Evolutionary conservation across 768 basidiomycete genomes (phyloP).

Genomic region (Sporobolomyces phaffii): DNA sequence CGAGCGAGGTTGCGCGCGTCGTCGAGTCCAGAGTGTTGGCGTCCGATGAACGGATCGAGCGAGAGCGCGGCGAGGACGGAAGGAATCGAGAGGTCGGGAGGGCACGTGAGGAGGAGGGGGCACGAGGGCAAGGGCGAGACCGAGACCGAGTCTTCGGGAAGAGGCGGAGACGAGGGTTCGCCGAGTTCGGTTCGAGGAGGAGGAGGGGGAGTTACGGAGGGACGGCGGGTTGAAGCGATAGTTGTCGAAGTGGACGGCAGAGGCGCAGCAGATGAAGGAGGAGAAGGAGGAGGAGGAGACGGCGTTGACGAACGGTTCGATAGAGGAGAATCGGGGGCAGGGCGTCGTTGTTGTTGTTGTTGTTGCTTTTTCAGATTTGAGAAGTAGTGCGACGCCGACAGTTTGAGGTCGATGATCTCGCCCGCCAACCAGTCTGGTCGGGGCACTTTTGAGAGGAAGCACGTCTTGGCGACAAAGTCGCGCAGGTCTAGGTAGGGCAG

Average conservation of each 20-base stretch:
- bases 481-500: conserved; percentile 38
- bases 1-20: conserved; percentile 84
- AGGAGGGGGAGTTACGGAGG: too few species aligned
- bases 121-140: too few species aligned
- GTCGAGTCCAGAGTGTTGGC: conserved; percentile 82
- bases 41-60: conserved; percentile 70
- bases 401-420: conserved; percentile 69
- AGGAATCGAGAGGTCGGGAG: conserved; percentile 58
- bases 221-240: not conserved
- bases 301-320: not conserved
- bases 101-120: conserved; percentile 13
- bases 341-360: not conserved
- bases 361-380: not conserved
- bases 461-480: conserved; percentile 41
- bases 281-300: not conserved
- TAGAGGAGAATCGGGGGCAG: too few species aligned
- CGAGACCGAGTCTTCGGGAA: too few species aligned
- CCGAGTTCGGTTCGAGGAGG: not conserved
- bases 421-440: conserved; percentile 70
- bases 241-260: not conserved
- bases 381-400: conserved; percentile 29
- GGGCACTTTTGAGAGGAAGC: conserved; percentile 51
- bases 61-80: conserved; percentile 69
- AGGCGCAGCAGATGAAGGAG: not conserved
- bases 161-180: not conserved